phyloP scores from a whole-genome alignment of 192 early-diverging fungal genomes.

The Paraglomus brasilianum region DNA sequence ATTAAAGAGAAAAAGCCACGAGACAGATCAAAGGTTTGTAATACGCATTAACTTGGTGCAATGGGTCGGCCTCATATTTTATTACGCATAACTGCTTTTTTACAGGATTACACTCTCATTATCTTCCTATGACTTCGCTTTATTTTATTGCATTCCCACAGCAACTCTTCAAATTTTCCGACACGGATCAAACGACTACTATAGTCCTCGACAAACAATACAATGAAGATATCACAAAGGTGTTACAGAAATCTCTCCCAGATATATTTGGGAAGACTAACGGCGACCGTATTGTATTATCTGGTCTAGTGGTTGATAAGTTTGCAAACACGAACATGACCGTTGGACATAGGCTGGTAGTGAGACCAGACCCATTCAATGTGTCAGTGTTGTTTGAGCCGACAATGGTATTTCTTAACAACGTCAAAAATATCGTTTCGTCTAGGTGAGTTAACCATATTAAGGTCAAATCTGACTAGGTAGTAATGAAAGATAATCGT shows the following conservation, averaged over 20 bases:
- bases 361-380: conserved; percentile 65
- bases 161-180: conserved; percentile 42
- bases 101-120: not conserved
- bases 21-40: conserved; percentile 18
- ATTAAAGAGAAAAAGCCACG: conserved; percentile 17
- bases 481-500: not conserved
- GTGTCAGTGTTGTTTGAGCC: conserved; percentile 69
- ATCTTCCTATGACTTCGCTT: not conserved
- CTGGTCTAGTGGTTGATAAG: conserved; percentile 54
- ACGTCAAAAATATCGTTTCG: conserved; percentile 53
- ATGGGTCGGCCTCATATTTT: not conserved
- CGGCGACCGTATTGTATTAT: conserved; percentile 18
- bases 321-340: conserved; percentile 59
- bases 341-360: conserved; percentile 63
- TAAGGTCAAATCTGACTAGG: not conserved
- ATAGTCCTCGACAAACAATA: conserved; percentile 36
- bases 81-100: not conserved
- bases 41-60: conserved; percentile 6
- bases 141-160: no score
- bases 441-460: conserved; percentile 41
- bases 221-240: conserved; percentile 22
- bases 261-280: conserved; percentile 25
- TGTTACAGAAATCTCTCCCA: conserved; percentile 33
- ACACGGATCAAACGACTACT: conserved; percentile 27
- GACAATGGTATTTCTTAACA: conserved; percentile 59